Base-by-base conservation (phyloP, 345 rosid species). In the Bruguiera sexangula region DNA sequence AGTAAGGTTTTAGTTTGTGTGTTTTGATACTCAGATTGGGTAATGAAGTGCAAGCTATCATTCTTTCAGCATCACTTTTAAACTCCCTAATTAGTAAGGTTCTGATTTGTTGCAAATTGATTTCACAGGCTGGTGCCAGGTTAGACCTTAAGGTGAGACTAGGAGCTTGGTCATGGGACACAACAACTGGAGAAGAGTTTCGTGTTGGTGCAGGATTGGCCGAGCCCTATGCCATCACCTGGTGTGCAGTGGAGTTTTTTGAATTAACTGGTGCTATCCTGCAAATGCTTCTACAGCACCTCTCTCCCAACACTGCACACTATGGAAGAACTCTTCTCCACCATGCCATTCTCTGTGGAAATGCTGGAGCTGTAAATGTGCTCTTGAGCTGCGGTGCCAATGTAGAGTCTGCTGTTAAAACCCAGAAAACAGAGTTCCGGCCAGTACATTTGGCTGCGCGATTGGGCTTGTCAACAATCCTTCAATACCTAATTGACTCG, bases 101-200 rank as follows among this genome's bases (percentile, higher is more conserved):
- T 70, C 26, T 53, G 34, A 63, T 24, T 60, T 60, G 27, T 51
- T 16, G 62, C 34, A 66, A 64, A 52, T 46, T 79, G 73, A 60
- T 36, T 60, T 65, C 64, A 74, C 85, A 95, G 99, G 88, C 85
- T 60, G 91, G 96, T 65, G 88, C 72, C 16, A 77, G 76, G 73
- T 82, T 82, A 34, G 85, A 90, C 76, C 71, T 75, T 54, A 74
- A 80, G 75, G 96, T 88, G 60, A 85, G 91, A 73, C 83, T 90
- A 8, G 99, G 99, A 73, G 96, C 94, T 62, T 95, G 99, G 99
- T 88, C 97, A 56, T 92, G 99, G 99, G 99, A 95, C 81, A 69
- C 69, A 9, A 67, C 82, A 63, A 87, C 92, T 19, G 99, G 96
- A 24, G 98, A 95, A 86, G 99, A 95, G 83, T 75, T 87, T 63